Evolutionary conservation across 306 rosid genomes (phyloP), one percentile per base, ranked within the genome.

Genomic region (Rosa lucieae): DNA sequence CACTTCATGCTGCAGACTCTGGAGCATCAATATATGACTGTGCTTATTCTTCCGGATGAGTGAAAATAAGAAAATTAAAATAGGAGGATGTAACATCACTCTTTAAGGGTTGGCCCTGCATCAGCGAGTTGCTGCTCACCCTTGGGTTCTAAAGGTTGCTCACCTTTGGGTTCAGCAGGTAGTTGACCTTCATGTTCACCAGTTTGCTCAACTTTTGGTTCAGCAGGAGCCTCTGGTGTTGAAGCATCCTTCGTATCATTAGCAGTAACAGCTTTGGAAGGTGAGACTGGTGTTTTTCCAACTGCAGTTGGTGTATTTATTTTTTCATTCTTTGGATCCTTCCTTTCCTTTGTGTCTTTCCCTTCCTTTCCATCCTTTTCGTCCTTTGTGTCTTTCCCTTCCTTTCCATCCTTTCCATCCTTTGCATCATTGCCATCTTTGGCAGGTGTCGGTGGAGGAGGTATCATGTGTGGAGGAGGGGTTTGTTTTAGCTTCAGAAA

Each of bases 401-500:
- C 83, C n/a, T 59, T 69, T 6, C 42, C 29, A 10, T 59, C 37
- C 29, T 59, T 59, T 23, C 66, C 67, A 4, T 53, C 79, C 56
- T 85, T 84, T 0, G 77, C 70, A 61, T 85, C 87, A 52, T 89
- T 87, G n/a, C 56, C 73, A 44, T 89, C 92, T 81, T 92, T 86
- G 70, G 82, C 84, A 15, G 88, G 92, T 82, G 86, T 77, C 8
- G 96, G 95, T 4, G 97, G 93, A 23, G 92, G 93, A 77, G 94
- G 97, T 85, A 93, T 90, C 99, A 95, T 90, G 78, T 93, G 98
- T 72, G 88, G 75, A 1, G 92, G 99, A 76, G 98, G 98, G 6
- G 82, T 95, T 80, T 89, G 96, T 74, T 93, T 95, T 75, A 95
- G 88, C 88, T 93, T 93, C 70, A 85, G 68, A 65, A 91, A 85